Conservation (phyloP, 1,284 basidiomycete genomes). For the Kwoniella shivajii region DNA sequence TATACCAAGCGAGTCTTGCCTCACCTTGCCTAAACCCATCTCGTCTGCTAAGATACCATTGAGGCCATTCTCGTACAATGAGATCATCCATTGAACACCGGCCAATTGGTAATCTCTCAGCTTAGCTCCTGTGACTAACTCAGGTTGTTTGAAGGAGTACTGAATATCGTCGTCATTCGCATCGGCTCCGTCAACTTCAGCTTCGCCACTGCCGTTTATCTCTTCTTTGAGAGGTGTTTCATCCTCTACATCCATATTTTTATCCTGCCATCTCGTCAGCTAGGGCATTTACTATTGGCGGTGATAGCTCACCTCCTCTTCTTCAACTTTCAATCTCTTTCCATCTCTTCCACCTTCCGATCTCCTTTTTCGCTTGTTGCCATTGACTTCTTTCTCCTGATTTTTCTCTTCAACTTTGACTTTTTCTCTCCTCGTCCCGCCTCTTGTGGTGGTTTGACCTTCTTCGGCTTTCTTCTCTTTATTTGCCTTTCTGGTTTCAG, state of each 20-base stretch:
- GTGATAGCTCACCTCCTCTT: neutral
- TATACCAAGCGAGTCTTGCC: slow-evolving; percentile 7
- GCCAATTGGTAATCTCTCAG: slow-evolving; percentile 91
- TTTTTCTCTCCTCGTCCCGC: slow-evolving; percentile 22
- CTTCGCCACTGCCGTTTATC: neutral
- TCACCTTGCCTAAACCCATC: slow-evolving; percentile 87
- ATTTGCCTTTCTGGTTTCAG: slow-evolving; percentile 47
- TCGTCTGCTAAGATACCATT: slow-evolving; percentile 83
- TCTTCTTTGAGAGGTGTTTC: neutral
- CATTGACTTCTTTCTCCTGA: slow-evolving; percentile 7
- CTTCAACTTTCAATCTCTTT: slow-evolving; percentile 30
- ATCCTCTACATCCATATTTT: neutral
- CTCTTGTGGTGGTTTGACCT: slow-evolving; percentile 13
- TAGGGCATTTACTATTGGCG: neutral
- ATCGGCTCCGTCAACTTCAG: slow-evolving; percentile 16
- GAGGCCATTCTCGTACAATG: slow-evolving; percentile 88
- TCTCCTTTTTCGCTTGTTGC: slow-evolving; percentile 30
- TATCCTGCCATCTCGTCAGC: neutral
- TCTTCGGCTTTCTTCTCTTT: slow-evolving; percentile 43
- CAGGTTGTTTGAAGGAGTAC: slow-evolving; percentile 65
- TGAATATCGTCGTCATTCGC: slow-evolving; percentile 34
- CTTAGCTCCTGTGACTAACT: slow-evolving; percentile 77
- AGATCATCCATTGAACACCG: slow-evolving; percentile 95
- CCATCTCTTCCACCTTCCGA: slow-evolving; percentile 20
- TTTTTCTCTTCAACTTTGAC: slow-evolving; percentile 20